These are phyloP conservation scores for Pichia scutulata DNA, from an alignment of 805 yeast species.

Conservation along the genomic window DNA sequence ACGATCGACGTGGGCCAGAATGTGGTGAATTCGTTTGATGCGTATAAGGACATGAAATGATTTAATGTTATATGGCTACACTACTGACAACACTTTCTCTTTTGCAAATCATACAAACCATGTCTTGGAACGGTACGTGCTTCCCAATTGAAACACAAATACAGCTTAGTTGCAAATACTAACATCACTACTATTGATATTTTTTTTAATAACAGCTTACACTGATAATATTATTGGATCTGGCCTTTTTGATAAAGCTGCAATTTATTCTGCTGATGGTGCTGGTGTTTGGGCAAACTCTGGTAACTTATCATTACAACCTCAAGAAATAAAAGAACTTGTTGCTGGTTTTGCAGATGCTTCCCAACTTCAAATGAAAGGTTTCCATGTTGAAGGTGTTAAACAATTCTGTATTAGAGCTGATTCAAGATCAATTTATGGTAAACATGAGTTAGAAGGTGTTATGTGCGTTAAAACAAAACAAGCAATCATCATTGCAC, in stretches of 20 bases:
- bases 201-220: slow-evolving; percentile 51
- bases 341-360: slow-evolving; percentile 80
- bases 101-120: not conserved
- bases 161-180: not conserved
- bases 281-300: slow-evolving; percentile 92
- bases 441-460: slow-evolving; percentile 85
- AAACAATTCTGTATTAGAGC: slow-evolving; percentile 86
- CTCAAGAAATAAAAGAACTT: slow-evolving; percentile 63
- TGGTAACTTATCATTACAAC: slow-evolving; percentile 53
- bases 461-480: slow-evolving; percentile 85
- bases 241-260: slow-evolving; percentile 85
- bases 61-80: not conserved
- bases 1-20: not conserved
- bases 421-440: slow-evolving; percentile 89
- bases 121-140: slow-evolving; percentile 32
- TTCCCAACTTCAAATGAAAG: slow-evolving; percentile 69
- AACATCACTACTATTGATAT: not conserved
- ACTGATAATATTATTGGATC: slow-evolving; percentile 88
- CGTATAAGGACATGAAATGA: not conserved
- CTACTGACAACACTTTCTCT: not conserved
- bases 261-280: slow-evolving; percentile 90
- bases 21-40: not conserved
- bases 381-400: slow-evolving; percentile 76
- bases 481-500: slow-evolving; percentile 90
- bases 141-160: not conserved